Base-by-base conservation (phyloP, 371 early-diverging fungal genomes). In the Entomophthora muscae region DNA sequence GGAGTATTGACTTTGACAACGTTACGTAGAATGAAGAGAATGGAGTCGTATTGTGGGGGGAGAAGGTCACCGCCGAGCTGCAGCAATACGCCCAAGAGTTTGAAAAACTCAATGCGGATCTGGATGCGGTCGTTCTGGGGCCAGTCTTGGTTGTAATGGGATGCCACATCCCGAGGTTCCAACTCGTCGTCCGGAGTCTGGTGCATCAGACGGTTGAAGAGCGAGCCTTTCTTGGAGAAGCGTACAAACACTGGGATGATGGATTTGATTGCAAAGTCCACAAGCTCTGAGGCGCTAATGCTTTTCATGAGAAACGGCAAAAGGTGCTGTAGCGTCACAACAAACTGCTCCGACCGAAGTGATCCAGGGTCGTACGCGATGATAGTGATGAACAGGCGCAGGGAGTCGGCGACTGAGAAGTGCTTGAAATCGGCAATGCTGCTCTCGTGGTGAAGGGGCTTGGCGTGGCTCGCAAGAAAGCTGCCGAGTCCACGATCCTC, bases 311-410 rank as follows among this genome's bases (percentile, higher is more conserved):
- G 68, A 22, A 80, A 77, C 1, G 76, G 76, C 12, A 83, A 61
- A 30, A 82, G 52, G 21, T 73, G 68, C 29, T 71, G 69, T 28
- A 82, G 67, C 29, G 78, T 72, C 21, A 75, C 75, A 12, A 81
- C 79, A 71, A 84, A 83, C 62, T 84, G 84, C 58, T 84, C 82
- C 0, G 84, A 82, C 31, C 84, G 73, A 0, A 80, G 52, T 0
- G 83, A 81, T 1, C 80, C 78, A 1, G 82, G 76, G 67, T 84
- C 84, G 60, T 80, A 82, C 0, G 82, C 83, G 61, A 84, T 82
- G 51, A 84, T 76, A 0, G 84, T 80, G 26, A 84, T 67, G 30
- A 83, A 82, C 42, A 84, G 67, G 60, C 81, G 80, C 63, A 83
- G 72, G 26, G 80, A 78, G 31, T 79, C 76, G 1, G 71, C 74